phyloP scores from a whole-genome alignment of 495 filamentous ascomycete species.

The Tuber calosporum region DNA sequence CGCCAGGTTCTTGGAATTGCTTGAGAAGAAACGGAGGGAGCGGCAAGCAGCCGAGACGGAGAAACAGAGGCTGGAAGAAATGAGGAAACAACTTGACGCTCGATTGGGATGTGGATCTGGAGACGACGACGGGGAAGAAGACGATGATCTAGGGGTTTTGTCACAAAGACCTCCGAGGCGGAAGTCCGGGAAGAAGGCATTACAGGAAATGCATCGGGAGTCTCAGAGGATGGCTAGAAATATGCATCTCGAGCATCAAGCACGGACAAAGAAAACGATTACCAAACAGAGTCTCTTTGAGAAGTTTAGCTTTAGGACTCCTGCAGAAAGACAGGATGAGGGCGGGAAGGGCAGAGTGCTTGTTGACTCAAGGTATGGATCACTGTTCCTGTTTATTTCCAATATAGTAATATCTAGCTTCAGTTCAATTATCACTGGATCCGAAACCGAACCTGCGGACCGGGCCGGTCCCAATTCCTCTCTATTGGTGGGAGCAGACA shows the following conservation, averaged over 20 bases:
- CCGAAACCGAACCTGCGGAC: conserved; percentile 23
- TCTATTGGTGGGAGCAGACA: conserved; percentile 38
- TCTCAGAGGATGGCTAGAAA: conserved; percentile 84
- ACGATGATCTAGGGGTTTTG: conserved; percentile 50
- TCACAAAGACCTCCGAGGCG: conserved; percentile 63
- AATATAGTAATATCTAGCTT: not conserved
- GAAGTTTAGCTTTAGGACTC: conserved; percentile 62
- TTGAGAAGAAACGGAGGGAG: conserved; percentile 64
- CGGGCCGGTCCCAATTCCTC: conserved; percentile 44
- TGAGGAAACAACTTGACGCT: conserved; percentile 40
- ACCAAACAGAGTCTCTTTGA: conserved; percentile 77
- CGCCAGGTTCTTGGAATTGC: conserved; percentile 57
- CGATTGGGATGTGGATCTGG: conserved; percentile 17
- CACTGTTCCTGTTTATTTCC: not conserved
- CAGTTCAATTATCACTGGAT: conserved; percentile 8
- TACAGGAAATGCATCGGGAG: conserved; percentile 86
- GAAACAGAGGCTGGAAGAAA: conserved; percentile 39
- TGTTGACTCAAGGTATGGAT: conserved; percentile 26
- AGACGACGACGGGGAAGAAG: conserved; percentile 46
- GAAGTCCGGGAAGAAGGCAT: conserved; percentile 88
- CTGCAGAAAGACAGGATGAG: conserved; percentile 14
- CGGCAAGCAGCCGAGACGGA: conserved; percentile 52
- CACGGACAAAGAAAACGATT: conserved; percentile 85
- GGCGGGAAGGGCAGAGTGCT: conserved; percentile 7
- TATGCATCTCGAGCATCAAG: conserved; percentile 85